A percentile compares a stretch with the other conserved stretches of the same genome.
Evolutionary conservation across 495 filamentous ascomycete species (phyloP).

Genomic region (Xylaria scruposa): DNA sequence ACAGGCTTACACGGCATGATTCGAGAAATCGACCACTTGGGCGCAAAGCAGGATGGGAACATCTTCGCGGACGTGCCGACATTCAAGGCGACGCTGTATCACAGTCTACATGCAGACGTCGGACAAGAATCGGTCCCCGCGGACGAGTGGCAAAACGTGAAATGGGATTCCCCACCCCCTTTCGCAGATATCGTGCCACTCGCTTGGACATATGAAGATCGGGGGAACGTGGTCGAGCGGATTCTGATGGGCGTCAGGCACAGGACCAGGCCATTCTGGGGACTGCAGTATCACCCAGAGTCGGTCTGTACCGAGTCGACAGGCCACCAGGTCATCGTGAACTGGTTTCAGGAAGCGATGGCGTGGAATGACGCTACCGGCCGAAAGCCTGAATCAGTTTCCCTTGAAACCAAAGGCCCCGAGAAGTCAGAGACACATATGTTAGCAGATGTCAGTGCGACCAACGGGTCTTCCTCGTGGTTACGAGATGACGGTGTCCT

Average conservation of each 20-base stretch:
- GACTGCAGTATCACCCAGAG: slow-evolving; percentile 93
- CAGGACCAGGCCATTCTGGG: slow-evolving; percentile 78
- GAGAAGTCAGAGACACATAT: background rate
- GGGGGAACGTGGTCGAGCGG: slow-evolving; percentile 51
- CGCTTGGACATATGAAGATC: slow-evolving; percentile 68
- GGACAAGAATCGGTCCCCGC: slow-evolving; percentile 45
- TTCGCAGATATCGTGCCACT: slow-evolving; percentile 61
- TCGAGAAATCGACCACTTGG: slow-evolving; percentile 61
- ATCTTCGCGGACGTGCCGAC: slow-evolving; percentile 59
- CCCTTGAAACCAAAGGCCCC: background rate
- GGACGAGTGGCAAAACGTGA: slow-evolving; percentile 41
- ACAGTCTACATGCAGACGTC: slow-evolving; percentile 78
- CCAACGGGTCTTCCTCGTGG: slow-evolving; percentile 11
- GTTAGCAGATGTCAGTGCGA: background rate
- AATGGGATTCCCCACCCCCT: slow-evolving; percentile 38
- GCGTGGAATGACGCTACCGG: slow-evolving; percentile 55
- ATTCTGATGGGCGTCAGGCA: slow-evolving; percentile 84
- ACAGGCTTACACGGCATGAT: slow-evolving; percentile 85
- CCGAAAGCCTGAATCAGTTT: slow-evolving; percentile 27
- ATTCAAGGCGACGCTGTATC: slow-evolving; percentile 82
- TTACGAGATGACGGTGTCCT: slow-evolving; percentile 23
- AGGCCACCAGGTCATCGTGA: slow-evolving; percentile 69
- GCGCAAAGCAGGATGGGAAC: slow-evolving; percentile 41
- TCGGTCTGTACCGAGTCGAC: slow-evolving; percentile 83
- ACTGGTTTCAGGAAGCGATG: slow-evolving; percentile 74